Conservation (phyloP, 495 filamentous ascomycete species). For the Aspergillus conjunctus region DNA sequence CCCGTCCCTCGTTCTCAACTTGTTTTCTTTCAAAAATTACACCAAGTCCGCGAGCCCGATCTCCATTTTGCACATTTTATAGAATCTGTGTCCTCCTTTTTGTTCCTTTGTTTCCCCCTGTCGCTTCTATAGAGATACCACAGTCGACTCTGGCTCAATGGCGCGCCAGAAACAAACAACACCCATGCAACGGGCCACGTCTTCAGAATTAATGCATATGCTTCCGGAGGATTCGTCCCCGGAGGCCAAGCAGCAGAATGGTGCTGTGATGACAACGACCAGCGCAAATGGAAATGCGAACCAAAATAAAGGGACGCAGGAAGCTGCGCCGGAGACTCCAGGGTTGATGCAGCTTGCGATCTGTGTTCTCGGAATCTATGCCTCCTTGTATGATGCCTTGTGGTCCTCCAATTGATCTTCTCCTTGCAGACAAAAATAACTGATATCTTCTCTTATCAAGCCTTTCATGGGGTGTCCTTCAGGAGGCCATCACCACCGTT, state of each 20-base stretch:
- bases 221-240: slow-evolving; percentile 34
- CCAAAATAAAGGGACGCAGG: slow-evolving; percentile 31
- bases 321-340: slow-evolving; percentile 42
- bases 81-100: not conserved
- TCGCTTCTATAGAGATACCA: not conserved
- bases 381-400: slow-evolving; percentile 75
- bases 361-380: slow-evolving; percentile 92
- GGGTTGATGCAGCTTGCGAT: slow-evolving; percentile 73
- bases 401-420: not conserved
- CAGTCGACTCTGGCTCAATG: slow-evolving; percentile 47
- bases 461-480: slow-evolving; percentile 91
- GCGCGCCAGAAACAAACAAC: slow-evolving; percentile 70
- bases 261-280: slow-evolving; percentile 19
- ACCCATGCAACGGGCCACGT: slow-evolving; percentile 65
- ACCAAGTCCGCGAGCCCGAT: not conserved
- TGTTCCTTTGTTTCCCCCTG: not conserved
- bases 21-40: slow-evolving; percentile 2
- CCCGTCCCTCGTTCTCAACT: slow-evolving; percentile 1
- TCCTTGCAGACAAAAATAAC: slow-evolving; percentile 21
- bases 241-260: slow-evolving; percentile 34
- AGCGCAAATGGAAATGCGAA: slow-evolving; percentile 44
- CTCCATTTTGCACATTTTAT: not conserved
- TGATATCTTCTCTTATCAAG: slow-evolving; percentile 47
- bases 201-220: slow-evolving; percentile 59
- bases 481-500: slow-evolving; percentile 98